Conservation (phyloP, 805 yeast genomes). For the Cyberlindnera mississippiensis region DNA sequence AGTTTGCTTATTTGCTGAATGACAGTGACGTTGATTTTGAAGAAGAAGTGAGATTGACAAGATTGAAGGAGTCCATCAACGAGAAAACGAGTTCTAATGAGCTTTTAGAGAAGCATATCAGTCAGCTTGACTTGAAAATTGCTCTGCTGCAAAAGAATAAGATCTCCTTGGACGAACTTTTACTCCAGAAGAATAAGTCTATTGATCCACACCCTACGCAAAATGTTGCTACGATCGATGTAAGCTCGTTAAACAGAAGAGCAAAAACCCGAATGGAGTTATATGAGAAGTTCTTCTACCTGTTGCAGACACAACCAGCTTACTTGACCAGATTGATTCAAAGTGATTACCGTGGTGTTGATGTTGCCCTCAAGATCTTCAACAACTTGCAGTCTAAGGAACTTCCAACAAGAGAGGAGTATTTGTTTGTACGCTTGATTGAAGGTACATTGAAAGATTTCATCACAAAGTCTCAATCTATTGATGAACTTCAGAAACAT, state of each 20-base stretch:
- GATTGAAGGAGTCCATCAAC: constrained; percentile 61
- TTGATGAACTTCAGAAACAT: constrained; percentile 23
- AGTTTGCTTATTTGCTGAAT: constrained; percentile 71
- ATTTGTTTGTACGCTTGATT: constrained; percentile 21
- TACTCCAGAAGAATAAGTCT: constrained; percentile 36
- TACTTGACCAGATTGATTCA: constrained; percentile 60
- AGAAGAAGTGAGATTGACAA: constrained; percentile 67
- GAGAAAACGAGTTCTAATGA: constrained; percentile 69
- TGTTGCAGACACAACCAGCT: constrained; percentile 77
- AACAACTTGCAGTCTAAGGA: constrained; percentile 25
- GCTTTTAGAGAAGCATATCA: constrained; percentile 66
- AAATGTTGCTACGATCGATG: constrained; percentile 20
- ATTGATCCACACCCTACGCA: constrained; percentile 3
- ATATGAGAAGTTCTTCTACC: constrained; percentile 74
- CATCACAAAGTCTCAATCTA: constrained; percentile 31
- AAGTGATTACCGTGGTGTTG: constrained; percentile 28
- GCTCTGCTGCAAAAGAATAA: constrained; percentile 76
- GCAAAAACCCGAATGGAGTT: constrained; percentile 53
- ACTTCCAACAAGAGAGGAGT: constrained; percentile 27
- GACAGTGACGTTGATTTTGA: constrained; percentile 71
- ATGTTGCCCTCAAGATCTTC: constrained; percentile 26
- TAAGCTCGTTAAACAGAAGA: constrained; percentile 27
- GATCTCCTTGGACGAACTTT: constrained; percentile 69
- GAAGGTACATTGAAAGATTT: constrained; percentile 32
- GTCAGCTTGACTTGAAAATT: constrained; percentile 73